phyloP scores from a whole-genome alignment of 202 grass and related monocot genomes.

The Zizania palustris region DNA sequence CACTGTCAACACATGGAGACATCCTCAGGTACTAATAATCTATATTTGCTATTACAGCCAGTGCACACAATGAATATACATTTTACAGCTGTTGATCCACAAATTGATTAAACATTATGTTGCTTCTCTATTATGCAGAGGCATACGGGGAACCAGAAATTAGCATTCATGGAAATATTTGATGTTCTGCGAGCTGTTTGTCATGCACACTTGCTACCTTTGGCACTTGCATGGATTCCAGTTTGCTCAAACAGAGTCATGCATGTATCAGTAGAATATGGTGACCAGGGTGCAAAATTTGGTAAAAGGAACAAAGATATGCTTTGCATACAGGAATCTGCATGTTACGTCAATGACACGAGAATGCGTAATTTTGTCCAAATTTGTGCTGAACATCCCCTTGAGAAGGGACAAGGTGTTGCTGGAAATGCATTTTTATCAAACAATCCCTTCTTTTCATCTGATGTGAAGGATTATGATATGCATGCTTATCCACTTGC shows the following conservation, averaged over 20 bases:
- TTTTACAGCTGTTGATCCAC: background rate
- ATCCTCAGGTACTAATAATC: slow-evolving; percentile 50
- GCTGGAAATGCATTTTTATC: slow-evolving; percentile 71
- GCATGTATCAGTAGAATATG: slow-evolving; percentile 25
- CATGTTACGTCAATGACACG: slow-evolving; percentile 63
- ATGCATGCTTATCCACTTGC: slow-evolving; percentile 64
- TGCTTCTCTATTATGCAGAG: slow-evolving; percentile 47
- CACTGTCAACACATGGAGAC: slow-evolving; percentile 37
- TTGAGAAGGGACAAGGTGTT: slow-evolving; percentile 63
- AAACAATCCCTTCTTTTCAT: slow-evolving; percentile 65
- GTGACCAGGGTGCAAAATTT: slow-evolving; percentile 10
- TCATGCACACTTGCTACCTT: slow-evolving; percentile 68
- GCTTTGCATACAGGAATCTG: slow-evolving; percentile 58
- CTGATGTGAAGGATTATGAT: slow-evolving; percentile 56
- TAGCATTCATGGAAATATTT: slow-evolving; percentile 58
- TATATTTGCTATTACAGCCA: background rate
- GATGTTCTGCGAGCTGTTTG: slow-evolving; percentile 58
- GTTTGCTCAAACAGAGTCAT: slow-evolving; percentile 14
- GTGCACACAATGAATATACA: background rate
- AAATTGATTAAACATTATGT: slow-evolving; percentile 3
- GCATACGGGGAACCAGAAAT: slow-evolving; percentile 50
- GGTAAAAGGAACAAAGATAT: slow-evolving; percentile 40
- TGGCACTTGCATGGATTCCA: slow-evolving; percentile 77
- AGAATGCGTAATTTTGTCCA: slow-evolving; percentile 60
- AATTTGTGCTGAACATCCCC: slow-evolving; percentile 56